These are phyloP conservation scores for Dimocarpus longan DNA, from an alignment of 345 rosid species.

Conservation along the genomic window DNA sequence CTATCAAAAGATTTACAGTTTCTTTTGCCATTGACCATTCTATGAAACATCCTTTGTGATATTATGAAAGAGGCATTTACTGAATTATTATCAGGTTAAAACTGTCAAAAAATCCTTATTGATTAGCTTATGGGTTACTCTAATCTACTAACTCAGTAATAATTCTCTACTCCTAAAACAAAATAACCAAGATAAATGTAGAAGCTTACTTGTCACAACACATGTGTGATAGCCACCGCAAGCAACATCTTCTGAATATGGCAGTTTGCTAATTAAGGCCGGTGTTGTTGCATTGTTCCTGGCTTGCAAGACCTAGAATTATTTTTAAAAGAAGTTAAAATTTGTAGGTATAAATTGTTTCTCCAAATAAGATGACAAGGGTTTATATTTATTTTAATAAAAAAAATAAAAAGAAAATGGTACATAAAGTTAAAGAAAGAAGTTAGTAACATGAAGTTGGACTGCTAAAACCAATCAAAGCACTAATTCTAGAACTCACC, in stretches of 20 bases:
- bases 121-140: not conserved
- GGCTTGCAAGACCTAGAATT: slow-evolving; percentile 56
- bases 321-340: slow-evolving; percentile 20
- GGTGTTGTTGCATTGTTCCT: slow-evolving; percentile 56
- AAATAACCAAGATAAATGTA: not conserved
- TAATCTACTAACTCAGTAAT: slow-evolving; percentile 3
- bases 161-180: not conserved
- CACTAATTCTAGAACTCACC: slow-evolving; percentile 40
- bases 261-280: slow-evolving; percentile 55
- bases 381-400: not conserved
- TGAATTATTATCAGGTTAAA: no score
- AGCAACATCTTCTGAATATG: slow-evolving; percentile 73
- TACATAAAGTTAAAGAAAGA: not conserved
- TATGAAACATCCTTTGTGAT: not conserved
- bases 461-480: slow-evolving; percentile 14
- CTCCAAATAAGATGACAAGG: not conserved
- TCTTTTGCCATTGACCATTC: not conserved
- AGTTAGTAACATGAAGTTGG: slow-evolving; percentile 11
- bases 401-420: not conserved
- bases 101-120: not conserved
- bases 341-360: not conserved
- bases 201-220: slow-evolving; percentile 66
- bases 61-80: not conserved
- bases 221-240: slow-evolving; percentile 97
- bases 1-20: not conserved